phyloP scores from a whole-genome alignment of 352 stramenopile species.

The Phytophthora pseudosyringae region DNA sequence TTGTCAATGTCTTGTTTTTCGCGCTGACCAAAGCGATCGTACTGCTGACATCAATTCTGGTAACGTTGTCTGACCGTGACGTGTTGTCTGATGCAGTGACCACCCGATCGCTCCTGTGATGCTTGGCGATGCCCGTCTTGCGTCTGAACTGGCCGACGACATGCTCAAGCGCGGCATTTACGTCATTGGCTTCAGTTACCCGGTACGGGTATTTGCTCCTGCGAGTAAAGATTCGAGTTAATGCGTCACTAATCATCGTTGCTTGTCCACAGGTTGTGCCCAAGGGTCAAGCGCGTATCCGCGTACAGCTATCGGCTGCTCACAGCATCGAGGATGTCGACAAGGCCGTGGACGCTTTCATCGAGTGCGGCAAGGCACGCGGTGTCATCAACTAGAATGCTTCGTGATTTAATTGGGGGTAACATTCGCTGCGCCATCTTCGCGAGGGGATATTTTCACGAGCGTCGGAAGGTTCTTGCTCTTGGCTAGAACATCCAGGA shows the following conservation, averaged over 20 bases:
- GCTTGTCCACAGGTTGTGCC: constrained; percentile 77
- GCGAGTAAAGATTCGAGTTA: neutral
- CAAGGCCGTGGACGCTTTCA: constrained; percentile 92
- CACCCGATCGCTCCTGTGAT: constrained; percentile 93
- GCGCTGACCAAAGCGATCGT: neutral
- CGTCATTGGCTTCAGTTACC: constrained; percentile 95
- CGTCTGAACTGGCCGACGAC: constrained; percentile 89
- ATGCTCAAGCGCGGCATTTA: constrained; percentile 95
- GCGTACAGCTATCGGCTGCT: constrained; percentile 92
- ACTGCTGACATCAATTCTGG: constrained; percentile 9
- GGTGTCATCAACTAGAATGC: constrained; percentile 62
- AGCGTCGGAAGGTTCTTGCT: constrained; percentile 67
- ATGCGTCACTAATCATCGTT: neutral
- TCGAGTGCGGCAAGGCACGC: constrained; percentile 87
- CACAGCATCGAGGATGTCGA: constrained; percentile 93
- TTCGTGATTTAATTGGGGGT: constrained; percentile 23
- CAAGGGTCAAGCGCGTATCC: constrained; percentile 92
- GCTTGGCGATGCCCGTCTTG: constrained; percentile 91
- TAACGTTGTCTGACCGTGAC: constrained; percentile 5
- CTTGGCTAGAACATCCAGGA: constrained; percentile 46
- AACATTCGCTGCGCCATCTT: constrained; percentile 15
- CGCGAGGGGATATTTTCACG: constrained; percentile 42
- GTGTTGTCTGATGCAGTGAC: constrained; percentile 50
- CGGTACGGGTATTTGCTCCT: constrained; percentile 51
- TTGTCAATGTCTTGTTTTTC: neutral